Conservation (phyloP, 1,139 yeast species). For the Lodderomyces pseudojiufengensis region DNA sequence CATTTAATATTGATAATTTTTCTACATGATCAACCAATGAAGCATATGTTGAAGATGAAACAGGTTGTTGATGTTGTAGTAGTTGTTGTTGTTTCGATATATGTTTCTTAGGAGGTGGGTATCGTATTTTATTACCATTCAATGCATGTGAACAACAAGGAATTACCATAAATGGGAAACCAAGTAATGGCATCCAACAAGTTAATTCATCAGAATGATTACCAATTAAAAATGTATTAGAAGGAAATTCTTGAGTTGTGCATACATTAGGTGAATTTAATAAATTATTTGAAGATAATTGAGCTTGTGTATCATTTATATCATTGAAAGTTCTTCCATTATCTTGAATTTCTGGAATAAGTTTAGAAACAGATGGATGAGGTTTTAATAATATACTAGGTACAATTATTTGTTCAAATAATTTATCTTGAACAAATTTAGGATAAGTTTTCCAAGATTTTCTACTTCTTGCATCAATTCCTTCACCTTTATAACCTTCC, state of each 20-base stretch:
- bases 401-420: constrained; percentile 74
- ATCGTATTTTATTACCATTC: constrained; percentile 71
- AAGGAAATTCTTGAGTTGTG: constrained; percentile 63
- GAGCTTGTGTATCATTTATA: constrained; percentile 23
- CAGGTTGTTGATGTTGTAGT: not conserved
- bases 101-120: constrained; percentile 30
- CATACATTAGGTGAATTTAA: constrained; percentile 55
- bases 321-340: constrained; percentile 53
- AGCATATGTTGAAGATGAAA: constrained; percentile 61
- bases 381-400: constrained; percentile 71
- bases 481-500: constrained; percentile 83
- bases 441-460: constrained; percentile 86
- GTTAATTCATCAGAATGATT: constrained; percentile 95
- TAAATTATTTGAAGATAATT: constrained; percentile 47
- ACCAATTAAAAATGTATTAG: constrained; percentile 79
- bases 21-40: constrained; percentile 84
- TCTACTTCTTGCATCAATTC: constrained; percentile 86
- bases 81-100: not conserved
- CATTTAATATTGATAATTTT: constrained; percentile 59
- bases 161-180: constrained; percentile 82
- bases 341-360: constrained; percentile 53
- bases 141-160: constrained; percentile 94
- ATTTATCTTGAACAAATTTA: constrained; percentile 46
- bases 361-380: constrained; percentile 54
- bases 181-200: constrained; percentile 90